phyloP scores from a whole-genome alignment of 768 basidiomycete species.

The Macrolepiota albuminosa region DNA sequence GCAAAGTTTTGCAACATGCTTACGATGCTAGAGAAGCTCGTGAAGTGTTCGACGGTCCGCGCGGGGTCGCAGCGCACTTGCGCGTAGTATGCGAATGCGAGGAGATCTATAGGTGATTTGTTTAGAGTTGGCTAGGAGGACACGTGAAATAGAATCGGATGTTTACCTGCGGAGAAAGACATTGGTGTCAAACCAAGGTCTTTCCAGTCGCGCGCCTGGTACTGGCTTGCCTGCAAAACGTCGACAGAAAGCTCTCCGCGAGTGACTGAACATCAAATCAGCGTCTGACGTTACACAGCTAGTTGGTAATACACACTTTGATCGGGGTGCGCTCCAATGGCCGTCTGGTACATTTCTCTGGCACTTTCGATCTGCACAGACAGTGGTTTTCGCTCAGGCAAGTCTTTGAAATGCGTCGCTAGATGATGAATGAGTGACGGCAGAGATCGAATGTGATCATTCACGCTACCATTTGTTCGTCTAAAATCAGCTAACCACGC shows the following conservation, averaged over 20 bases:
- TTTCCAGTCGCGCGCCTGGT: slow-evolving; percentile 36
- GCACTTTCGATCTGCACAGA: slow-evolving; percentile 54
- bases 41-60: slow-evolving; percentile 60
- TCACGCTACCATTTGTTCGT: slow-evolving; percentile 36
- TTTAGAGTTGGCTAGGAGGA: background rate
- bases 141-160: background rate
- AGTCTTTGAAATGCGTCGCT: slow-evolving; percentile 45
- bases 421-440: slow-evolving; percentile 3
- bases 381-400: slow-evolving; percentile 29
- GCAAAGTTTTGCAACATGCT: slow-evolving; percentile 44
- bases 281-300: slow-evolving; percentile 2
- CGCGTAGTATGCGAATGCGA: slow-evolving; percentile 75
- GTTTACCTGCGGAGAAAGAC: slow-evolving; percentile 60
- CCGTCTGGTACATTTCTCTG: slow-evolving; percentile 68
- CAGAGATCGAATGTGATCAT: background rate
- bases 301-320: slow-evolving; percentile 49
- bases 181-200: slow-evolving; percentile 62
- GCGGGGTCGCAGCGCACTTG: slow-evolving; percentile 79
- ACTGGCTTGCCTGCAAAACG: slow-evolving; percentile 32
- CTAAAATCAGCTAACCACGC: slow-evolving; percentile 63
- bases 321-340: slow-evolving; percentile 71
- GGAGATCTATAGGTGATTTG: slow-evolving; percentile 45
- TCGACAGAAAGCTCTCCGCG: slow-evolving; percentile 44
- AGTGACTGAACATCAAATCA: slow-evolving; percentile 34
- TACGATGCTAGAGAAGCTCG: slow-evolving; percentile 48